Base-by-base conservation (phyloP, 352 stramenopile genomes). In the Phytopythium litorale region DNA sequence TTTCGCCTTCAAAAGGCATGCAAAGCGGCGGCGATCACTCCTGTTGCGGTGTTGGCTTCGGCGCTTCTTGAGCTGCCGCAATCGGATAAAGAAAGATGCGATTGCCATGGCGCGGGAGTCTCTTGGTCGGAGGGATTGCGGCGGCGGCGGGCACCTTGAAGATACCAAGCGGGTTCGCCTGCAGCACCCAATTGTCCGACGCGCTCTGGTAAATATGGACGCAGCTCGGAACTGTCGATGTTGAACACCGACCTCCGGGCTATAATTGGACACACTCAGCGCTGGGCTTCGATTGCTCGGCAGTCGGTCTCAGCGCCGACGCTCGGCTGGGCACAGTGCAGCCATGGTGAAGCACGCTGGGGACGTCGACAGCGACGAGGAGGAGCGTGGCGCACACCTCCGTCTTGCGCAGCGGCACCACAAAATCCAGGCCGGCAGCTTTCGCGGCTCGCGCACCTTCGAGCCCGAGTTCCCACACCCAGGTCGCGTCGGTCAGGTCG, bases 351-450 rank as follows among this genome's bases (percentile, higher is more conserved):
- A 21, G 25, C 46, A n/a, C 13, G 12, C 2, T 15, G 1, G 23
- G 30, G 40, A 51, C 23, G 55, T 61, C n/a, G 40, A 63, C 60
- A 49, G 21, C 4, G 65, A 77, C n/a, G 73, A 80, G 5, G 63
- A 80, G 48, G 81, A 76, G 56, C 78, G 76, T n/a, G 77, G 75
- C 11, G 82, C 73, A 13, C 62, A 89, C 19, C 66, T 91, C 57
- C 78, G 84, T 55, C 82, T 92, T 32, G 81, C 82, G n/a, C 80
- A 89, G 64, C 82, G 82, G 21, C 84, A 91, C 63, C 66, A 65
- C 21, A 79, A 78, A 53, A 77, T 94, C 60, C 61, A 73, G 13
- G 69, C 80, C 1, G 79, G 82, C 3, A 63, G 64, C 51, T 89
- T 91, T 58, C 71, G 74, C 21, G 80, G 81, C 0, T 57, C 55